phyloP scores from a whole-genome alignment of 2,329 filamentous ascomycete genomes.

The Fusarium sp. region DNA sequence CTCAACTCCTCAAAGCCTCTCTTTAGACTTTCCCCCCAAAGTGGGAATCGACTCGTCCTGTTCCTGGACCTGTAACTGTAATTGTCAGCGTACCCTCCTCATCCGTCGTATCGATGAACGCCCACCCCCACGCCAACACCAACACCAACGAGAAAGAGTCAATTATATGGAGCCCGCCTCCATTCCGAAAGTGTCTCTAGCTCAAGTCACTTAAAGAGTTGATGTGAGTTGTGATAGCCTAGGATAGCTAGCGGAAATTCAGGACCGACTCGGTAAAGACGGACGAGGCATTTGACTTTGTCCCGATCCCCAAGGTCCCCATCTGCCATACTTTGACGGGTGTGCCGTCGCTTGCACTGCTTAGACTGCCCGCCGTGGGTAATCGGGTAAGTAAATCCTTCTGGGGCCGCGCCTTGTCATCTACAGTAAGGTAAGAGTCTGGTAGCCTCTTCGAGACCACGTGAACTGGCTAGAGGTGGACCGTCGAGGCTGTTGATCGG shows the following conservation, averaged over 20 bases:
- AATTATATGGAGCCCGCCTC: constrained; percentile 21
- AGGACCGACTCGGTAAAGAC: constrained; percentile 25
- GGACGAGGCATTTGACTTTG: constrained; percentile 34
- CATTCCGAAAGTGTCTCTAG: constrained; percentile 25
- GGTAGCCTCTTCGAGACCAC: constrained; percentile 13
- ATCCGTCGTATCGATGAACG: constrained; percentile 1
- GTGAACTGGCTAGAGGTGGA: constrained; percentile 19
- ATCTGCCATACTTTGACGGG: constrained; percentile 7
- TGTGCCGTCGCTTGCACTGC: constrained; percentile 5
- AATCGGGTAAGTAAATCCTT: constrained; percentile 10
- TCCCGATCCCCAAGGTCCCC: neutral
- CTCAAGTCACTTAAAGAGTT: constrained; percentile 12
- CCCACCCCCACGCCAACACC: constrained; percentile 24
- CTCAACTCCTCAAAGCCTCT: neutral
- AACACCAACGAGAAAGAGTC: constrained; percentile 16
- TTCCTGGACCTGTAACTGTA: constrained; percentile 14
- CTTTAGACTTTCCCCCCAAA: neutral
- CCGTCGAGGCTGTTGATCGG: constrained; percentile 9
- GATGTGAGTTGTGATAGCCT: neutral
- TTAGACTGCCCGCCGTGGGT: constrained; percentile 2
- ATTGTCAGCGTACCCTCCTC: constrained; percentile 10
- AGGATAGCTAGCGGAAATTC: neutral
- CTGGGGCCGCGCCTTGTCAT: constrained; percentile 9
- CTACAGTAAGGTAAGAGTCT: neutral
- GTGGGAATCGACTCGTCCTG: constrained; percentile 10